These are phyloP conservation scores for Ceratobasidium sp. DNA, from an alignment of 1,284 basidiomycete genomes.

Conservation along the genomic window DNA sequence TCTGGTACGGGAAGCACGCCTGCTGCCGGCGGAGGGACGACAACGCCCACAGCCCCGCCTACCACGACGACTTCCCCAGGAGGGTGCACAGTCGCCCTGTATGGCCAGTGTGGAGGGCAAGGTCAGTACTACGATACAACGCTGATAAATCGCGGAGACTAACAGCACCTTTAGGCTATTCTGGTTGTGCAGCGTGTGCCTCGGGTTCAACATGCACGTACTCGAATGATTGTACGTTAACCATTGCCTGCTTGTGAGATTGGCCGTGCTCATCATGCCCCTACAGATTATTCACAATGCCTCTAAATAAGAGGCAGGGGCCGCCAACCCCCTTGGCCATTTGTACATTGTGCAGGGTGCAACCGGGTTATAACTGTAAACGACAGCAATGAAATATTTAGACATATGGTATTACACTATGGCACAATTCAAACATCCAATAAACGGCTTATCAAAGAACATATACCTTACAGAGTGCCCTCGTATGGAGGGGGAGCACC, in stretches of 20 bases:
- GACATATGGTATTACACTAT: constrained; percentile 22
- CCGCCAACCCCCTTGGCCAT: too few species aligned
- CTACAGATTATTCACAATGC: constrained; percentile 3
- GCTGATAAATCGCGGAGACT: background rate
- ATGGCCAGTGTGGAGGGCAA: constrained; percentile 36
- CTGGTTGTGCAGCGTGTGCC: constrained; percentile 14
- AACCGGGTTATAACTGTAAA: background rate
- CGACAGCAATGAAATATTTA: background rate
- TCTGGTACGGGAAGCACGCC: constrained; percentile 12
- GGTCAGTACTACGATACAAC: background rate
- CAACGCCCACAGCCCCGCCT: background rate
- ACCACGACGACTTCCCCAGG: constrained; percentile 4
- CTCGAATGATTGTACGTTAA: constrained; percentile 28
- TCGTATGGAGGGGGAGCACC: constrained; percentile 40
- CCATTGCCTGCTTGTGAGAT: background rate
- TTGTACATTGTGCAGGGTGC: background rate
- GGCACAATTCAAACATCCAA: constrained; percentile 16
- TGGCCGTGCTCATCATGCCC: background rate
- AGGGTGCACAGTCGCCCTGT: background rate
- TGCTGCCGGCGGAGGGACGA: background rate
- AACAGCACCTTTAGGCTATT: background rate
- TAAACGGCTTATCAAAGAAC: background rate
- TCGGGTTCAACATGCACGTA: constrained; percentile 23
- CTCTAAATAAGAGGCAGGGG: background rate
- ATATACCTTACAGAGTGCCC: constrained; percentile 20